Evolutionary conservation across 768 basidiomycete genomes (phyloP), one percentile per base, ranked within the genome.

Genomic region (Gymnopilus junonius): DNA sequence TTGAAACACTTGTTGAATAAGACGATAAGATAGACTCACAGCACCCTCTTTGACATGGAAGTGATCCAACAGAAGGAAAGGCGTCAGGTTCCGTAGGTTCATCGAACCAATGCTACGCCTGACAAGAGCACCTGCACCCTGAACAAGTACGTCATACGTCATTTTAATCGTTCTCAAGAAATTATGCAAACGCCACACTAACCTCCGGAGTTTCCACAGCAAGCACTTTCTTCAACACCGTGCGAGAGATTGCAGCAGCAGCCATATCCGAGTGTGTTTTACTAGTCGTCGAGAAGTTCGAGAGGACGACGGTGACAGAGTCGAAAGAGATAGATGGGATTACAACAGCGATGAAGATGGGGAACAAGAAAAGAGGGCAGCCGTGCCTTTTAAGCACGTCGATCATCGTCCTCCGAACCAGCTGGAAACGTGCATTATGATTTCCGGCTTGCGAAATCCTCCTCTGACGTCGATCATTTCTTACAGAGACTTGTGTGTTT

Each of bases 51-150:
- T 75, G 59, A 92, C 83, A 69, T 88, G 86, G 71, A 94, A 94
- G 71, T 95, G 90, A 72, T 94, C 92, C 11, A 93, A 79, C 91
- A 98, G 89, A 57, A 98, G 82, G 82, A 98, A 98, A 0, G 96
- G 96, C 0, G 91, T 90, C 40, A 97, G 77, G 73, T 95, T 97
- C 54, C 88, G 82, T 37, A 98, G 80, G 46, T 74, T 79, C 75
- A 79, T 78, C 3, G 88, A 84, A 7, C 97, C 97, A 65, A 98
- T 97, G 42, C 90, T 92, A 53, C 97, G 82, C 61, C 95, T 84
- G 21, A 98, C 97, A 55, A 83, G 79, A 17, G 91, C 95, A 6
- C 94, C 94, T 2, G 78, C 90, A 8, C 95, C 94, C 90, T 92
- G 21, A 20, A 32, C 15, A 10, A 21, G 25, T 57, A 46, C 58